Percentiles rank a stretch among this genome's conserved stretches.
phyloP scores from a whole-genome alignment of 73 alveolate species.

The Paramecium octaurelia region DNA sequence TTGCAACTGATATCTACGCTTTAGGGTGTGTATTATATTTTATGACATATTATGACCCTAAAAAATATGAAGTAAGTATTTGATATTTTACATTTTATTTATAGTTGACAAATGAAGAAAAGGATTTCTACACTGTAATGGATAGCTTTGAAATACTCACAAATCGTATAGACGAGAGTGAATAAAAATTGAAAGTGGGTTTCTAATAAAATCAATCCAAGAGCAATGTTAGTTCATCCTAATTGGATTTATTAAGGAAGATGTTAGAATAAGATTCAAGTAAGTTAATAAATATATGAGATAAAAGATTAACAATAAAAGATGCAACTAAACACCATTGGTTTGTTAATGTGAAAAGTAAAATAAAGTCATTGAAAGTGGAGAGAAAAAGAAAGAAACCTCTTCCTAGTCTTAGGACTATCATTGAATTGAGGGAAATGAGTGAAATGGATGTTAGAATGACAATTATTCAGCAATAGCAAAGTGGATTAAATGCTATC shows the following conservation, averaged over 20 bases:
- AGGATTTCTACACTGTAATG: constrained; percentile 24
- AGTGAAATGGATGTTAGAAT: not conserved
- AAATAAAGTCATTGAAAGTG: constrained; percentile 1
- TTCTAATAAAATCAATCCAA: not conserved
- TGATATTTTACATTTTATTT: not conserved
- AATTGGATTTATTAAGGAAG: constrained; percentile 1
- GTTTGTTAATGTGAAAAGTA: constrained; percentile 17
- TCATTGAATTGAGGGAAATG: not conserved
- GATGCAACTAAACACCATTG: constrained; percentile 39
- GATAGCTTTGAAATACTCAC: not conserved
- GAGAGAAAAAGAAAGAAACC: constrained; percentile 21
- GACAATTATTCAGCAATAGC: not conserved
- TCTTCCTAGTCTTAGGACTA: not conserved
- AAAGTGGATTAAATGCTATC: not conserved
- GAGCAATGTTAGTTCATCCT: not conserved
- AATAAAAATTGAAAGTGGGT: not conserved
- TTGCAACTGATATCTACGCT: not conserved
- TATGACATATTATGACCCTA: constrained; percentile 14
- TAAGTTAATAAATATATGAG: not conserved
- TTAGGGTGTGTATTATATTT: constrained; percentile 34
- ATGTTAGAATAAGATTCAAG: not conserved
- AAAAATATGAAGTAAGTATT: not conserved
- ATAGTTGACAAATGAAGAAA: not conserved
- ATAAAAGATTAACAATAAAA: not conserved
- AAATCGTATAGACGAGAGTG: not conserved